Evolutionary conservation across 768 basidiomycete species (phyloP), one percentile per base, ranked within the genome.

Genomic region (Amanita inopinata): DNA sequence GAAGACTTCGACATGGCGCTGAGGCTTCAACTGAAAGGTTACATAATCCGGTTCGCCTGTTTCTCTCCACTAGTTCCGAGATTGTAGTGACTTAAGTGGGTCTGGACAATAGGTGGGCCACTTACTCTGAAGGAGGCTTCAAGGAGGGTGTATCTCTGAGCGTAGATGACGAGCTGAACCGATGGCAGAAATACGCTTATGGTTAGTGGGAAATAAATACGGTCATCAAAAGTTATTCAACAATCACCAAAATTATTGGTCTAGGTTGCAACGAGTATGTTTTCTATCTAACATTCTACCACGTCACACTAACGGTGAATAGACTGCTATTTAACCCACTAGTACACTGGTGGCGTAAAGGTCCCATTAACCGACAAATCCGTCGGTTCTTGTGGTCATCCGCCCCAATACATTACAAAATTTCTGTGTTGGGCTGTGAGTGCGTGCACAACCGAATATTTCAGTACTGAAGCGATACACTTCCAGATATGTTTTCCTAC

Each of bases 121-220:
- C 85, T 1, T 93, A 93, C 58, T 80, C 78, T 1, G 69, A 80
- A n/a, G 78, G 85, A 25, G 80, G 69, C 3, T 94, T 92, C 69
- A 84, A 91, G 62, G 90, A 94, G 56, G 91, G 91, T 50, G 90
- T 94, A 19, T 84, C 83, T 1, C 67, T 94, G 20, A 90, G 84
- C 3, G 76, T 78, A 49, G 89, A 91, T 45, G 90, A 93, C 57
- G 90, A 94, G 56, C 59, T 92, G 34, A 91, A 90, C 53, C 62
- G 90, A 3, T 94, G 90, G 90, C 86, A 91, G 46, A 93, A 92
- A 47, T 74, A 73, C 50, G 61, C 75, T 38, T 80, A 60, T 71
- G 77, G 68, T 46, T 11, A 23, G 45, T 39, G 4, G 10, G 6
- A 23, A 7, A 17, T 24, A 4, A 20, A 33, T 14, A n/a, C 12